Base-by-base conservation (phyloP, 352 stramenopile genomes). In the Globisporangium canariense region DNA sequence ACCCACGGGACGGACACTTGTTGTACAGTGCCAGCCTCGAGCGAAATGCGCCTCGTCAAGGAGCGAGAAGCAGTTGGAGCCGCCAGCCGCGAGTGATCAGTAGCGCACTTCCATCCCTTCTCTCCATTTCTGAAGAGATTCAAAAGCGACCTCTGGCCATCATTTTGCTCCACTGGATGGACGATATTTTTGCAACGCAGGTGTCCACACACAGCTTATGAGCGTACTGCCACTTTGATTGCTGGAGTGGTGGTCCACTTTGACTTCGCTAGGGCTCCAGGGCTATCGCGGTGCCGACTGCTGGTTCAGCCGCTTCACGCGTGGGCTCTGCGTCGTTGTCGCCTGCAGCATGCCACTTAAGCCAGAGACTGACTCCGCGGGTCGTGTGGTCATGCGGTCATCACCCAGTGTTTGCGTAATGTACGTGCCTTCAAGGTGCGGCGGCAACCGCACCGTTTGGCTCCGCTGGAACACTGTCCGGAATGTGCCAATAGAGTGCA, bases 401-500 rank as follows among this genome's bases (percentile, higher is more conserved):
- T 41, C 28, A 5, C 30, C 20, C 40, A 11, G 16, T 43, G 20
- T 8, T 2, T 54, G 52, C 14, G 53, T 36, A 8, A 36, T 10
- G 14, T 45, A 16, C 13, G 46, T 63, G 7, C 47, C 64, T 45
- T 60, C 51, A n/a, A 59, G 30, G 2, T 56, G 38, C 0, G 58
- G 56, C 1, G 63, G 47, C 2, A 40, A 41, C 5, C 22, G n/a
- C 20, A 54, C 46, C 16, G 32, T 54, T 43, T 61, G 56, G 38
- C 40, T 64, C 13, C 55, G 66, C 58, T 68, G 53, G 8, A 66
- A 20, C 9, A 59, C 62, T 0, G 28, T 52, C 5, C 63, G 53
- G 38, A 74, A 77, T 45, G 67, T 69, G 22, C 67, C 70, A 25
- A 74, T 77, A 1, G 67, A 74, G 9, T 60, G 61, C 41, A 76